These are phyloP conservation scores for Antitrichia curtipendula DNA, from an alignment of 225 moss, liverwort and hornwort genomes.

Conservation along the genomic window DNA sequence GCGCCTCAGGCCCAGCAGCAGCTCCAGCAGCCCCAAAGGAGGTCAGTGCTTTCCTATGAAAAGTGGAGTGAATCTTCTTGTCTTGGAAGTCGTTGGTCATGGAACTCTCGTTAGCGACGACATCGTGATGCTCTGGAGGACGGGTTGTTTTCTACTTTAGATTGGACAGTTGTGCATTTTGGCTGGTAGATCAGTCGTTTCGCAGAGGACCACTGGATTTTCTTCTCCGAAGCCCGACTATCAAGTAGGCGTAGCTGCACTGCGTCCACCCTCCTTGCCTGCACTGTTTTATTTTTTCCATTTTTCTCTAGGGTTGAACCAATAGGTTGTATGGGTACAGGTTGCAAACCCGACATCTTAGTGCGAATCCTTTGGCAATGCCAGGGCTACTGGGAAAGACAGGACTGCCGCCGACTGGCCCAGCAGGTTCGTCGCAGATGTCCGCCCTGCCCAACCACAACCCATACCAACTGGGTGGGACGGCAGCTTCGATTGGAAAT, in stretches of 20 bases:
- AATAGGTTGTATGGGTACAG: not conserved
- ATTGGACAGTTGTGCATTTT: not conserved
- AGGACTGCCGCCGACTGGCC: constrained; percentile 15
- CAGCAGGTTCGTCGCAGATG: constrained; percentile 15
- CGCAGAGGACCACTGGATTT: not conserved
- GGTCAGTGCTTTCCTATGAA: constrained; percentile 1
- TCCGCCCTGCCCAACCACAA: constrained; percentile 2
- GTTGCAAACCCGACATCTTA: constrained; percentile 27
- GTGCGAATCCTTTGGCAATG: constrained; percentile 5
- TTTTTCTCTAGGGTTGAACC: not conserved
- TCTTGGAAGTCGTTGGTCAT: not conserved
- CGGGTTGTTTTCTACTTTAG: not conserved
- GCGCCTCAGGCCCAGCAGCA: constrained; percentile 9
- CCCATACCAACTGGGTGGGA: constrained; percentile 17
- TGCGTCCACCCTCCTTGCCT: not conserved
- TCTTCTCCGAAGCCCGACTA: not conserved
- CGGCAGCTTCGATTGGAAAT: constrained; percentile 5
- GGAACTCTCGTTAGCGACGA: not conserved
- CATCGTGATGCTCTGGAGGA: not conserved
- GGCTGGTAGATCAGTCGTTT: not conserved
- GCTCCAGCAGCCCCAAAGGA: constrained; percentile 11
- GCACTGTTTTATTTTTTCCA: not conserved
- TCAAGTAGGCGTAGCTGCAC: not conserved
- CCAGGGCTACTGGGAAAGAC: constrained; percentile 19
- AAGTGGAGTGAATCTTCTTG: not conserved